A percentile compares a stretch with the other conserved stretches of the same genome.
phyloP scores from a whole-genome alignment of 1,139 yeast genomes.

The Suhomyces bolitotheri region DNA sequence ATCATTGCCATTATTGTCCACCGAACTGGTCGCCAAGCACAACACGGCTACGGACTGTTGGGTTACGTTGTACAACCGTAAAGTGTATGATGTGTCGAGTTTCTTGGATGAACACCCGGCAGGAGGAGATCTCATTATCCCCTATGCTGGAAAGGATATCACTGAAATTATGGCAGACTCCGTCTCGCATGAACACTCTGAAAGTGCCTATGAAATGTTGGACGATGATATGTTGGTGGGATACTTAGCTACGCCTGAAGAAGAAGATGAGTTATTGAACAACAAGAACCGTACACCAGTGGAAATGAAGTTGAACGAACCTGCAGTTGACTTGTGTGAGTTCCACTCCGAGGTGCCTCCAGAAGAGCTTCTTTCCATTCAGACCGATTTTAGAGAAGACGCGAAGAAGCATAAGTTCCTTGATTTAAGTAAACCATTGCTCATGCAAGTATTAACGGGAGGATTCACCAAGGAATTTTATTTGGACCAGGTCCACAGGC shows the following conservation, averaged over 20 bases:
- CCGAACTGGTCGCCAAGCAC: slow-evolving; percentile 51
- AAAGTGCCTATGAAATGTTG: slow-evolving; percentile 83
- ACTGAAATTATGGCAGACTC: slow-evolving; percentile 76
- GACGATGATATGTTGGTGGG: slow-evolving; percentile 66
- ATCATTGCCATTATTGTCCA: slow-evolving; percentile 37
- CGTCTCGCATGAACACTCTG: slow-evolving; percentile 73
- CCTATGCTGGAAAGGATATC: slow-evolving; percentile 82
- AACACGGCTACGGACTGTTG: slow-evolving; percentile 59
- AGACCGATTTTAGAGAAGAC: slow-evolving; percentile 77
- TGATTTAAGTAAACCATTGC: slow-evolving; percentile 78
- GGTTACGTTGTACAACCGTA: slow-evolving; percentile 73
- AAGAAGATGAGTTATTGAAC: slow-evolving; percentile 44
- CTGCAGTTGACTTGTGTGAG: slow-evolving; percentile 30
- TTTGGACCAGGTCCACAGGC: slow-evolving; percentile 94
- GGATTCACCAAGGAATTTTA: slow-evolving; percentile 84
- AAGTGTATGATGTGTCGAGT: slow-evolving; percentile 77
- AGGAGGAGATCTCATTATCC: slow-evolving; percentile 72
- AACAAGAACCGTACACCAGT: slow-evolving; percentile 45
- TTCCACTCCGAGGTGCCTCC: slow-evolving; percentile 68
- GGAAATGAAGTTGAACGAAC: slow-evolving; percentile 36
- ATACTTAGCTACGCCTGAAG: slow-evolving; percentile 47
- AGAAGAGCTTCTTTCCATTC: slow-evolving; percentile 68
- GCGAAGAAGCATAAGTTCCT: slow-evolving; percentile 76
- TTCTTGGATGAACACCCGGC: slow-evolving; percentile 88
- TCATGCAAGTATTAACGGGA: slow-evolving; percentile 74